phyloP scores from a whole-genome alignment of 2,329 filamentous ascomycete species.

The Polytolypa hystricis region DNA sequence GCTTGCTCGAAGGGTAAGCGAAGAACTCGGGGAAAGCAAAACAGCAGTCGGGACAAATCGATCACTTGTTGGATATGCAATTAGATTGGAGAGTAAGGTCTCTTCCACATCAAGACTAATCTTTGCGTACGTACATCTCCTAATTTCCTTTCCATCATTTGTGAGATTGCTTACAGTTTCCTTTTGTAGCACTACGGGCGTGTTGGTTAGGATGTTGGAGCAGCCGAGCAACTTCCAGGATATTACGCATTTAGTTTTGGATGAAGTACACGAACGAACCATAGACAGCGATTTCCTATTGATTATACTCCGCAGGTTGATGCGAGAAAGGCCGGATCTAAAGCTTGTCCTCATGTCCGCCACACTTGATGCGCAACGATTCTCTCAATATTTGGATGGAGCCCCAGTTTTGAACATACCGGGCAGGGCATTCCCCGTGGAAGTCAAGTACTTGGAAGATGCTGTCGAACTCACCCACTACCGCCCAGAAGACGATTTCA shows the following conservation, averaged over 20 bases:
- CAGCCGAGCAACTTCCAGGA: conserved; percentile 75
- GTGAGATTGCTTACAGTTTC: too few relatives aligned
- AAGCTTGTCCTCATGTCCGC: conserved; percentile 97
- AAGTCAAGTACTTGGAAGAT: conserved; percentile 81
- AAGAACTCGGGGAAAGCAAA: conserved; percentile 79
- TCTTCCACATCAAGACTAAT: conserved; percentile 72
- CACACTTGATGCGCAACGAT: conserved; percentile 83
- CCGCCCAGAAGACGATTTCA: conserved; percentile 49
- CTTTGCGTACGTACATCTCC: conserved; percentile 55
- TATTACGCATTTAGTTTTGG: conserved; percentile 88
- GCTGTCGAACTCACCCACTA: conserved; percentile 81
- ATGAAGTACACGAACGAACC: conserved; percentile 91
- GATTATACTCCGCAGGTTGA: conserved; percentile 76
- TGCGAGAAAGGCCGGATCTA: conserved; percentile 64
- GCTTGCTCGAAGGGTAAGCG: conserved; percentile 80
- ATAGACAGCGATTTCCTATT: conserved; percentile 96
- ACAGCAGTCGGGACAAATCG: conserved; percentile 69
- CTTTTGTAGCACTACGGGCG: conserved; percentile 48
- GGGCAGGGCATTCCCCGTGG: conserved; percentile 84
- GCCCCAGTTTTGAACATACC: conserved; percentile 85
- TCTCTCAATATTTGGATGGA: conserved; percentile 75
- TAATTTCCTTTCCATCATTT: conserved; percentile 33
- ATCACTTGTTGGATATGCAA: conserved; percentile 88
- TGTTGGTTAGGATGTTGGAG: conserved; percentile 97
- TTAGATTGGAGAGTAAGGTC: conserved; percentile 80